Percentiles rank a stretch among this genome's conserved stretches.
Conservation (phyloP, 2,329 filamentous ascomycete species). For the Xylariaceae sp. region DNA sequence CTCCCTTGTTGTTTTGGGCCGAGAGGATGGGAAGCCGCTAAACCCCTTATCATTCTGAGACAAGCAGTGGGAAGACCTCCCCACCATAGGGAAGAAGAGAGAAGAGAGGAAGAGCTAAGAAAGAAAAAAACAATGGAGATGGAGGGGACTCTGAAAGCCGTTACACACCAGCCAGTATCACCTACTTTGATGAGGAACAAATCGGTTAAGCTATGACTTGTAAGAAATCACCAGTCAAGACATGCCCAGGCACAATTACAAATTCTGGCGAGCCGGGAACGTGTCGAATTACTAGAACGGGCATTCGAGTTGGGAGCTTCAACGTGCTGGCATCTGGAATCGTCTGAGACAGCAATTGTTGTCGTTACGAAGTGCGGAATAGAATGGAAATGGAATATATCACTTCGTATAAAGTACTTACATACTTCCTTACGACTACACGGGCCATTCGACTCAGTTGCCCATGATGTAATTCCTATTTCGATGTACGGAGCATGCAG, state of each 20-base stretch:
- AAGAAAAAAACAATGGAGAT: background rate
- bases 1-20: constrained; percentile 4
- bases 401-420: background rate
- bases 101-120: background rate
- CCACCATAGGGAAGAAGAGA: constrained; percentile 1
- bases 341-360: background rate
- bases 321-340: background rate
- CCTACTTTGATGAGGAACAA: background rate
- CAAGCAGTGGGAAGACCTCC: background rate
- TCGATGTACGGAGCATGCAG: too few species aligned
- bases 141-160: background rate
- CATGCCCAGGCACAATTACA: background rate
- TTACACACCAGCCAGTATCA: background rate
- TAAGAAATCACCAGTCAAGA: background rate
- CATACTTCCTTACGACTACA: background rate
- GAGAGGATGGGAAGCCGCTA: constrained; percentile 13
- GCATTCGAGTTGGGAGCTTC: background rate
- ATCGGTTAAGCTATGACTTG: background rate
- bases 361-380: too few species aligned
- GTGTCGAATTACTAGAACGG: background rate
- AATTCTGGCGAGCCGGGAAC: background rate
- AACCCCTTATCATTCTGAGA: constrained; percentile 5
- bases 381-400: too few species aligned
- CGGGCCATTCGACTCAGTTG: background rate
- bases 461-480: background rate